These are phyloP conservation scores for Stevia rebaudiana DNA, from an alignment of 140 eudicot species.

Conservation along the genomic window DNA sequence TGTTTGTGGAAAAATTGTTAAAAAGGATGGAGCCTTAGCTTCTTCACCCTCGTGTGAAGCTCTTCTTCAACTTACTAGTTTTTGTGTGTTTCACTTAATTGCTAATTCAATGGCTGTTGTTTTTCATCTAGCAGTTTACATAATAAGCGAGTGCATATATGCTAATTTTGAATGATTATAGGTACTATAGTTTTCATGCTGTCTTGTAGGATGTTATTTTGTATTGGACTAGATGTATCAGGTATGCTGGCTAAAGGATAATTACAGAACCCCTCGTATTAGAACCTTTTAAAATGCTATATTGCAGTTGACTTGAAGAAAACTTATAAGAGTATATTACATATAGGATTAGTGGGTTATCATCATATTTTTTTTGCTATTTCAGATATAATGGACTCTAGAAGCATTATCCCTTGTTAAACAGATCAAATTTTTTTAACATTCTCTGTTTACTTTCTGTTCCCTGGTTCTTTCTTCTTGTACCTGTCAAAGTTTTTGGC, in stretches of 20 bases:
- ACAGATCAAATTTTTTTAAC: not conserved
- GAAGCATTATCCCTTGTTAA: not conserved
- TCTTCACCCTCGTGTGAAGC: not conserved
- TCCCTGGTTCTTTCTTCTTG: not conserved
- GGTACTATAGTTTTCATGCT: not conserved
- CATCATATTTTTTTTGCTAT: not conserved
- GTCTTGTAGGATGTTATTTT: not conserved
- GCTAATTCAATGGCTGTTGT: not conserved
- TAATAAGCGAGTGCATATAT: not conserved
- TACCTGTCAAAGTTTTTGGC: not conserved
- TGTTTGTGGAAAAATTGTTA: conserved; percentile 7
- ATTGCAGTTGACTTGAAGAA: not conserved
- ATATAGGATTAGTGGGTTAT: not conserved
- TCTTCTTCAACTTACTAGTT: conserved; percentile 10
- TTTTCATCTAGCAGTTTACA: conserved; percentile 4
- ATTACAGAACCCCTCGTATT: not conserved
- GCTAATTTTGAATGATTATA: not conserved
- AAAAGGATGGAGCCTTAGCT: conserved; percentile 7
- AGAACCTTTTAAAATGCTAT: not conserved
- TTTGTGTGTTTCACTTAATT: not conserved
- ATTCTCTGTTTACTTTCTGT: not conserved
- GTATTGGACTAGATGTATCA: not conserved
- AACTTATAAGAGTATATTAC: not conserved
- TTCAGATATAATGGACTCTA: not conserved
- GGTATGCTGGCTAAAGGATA: conserved; percentile 2